Evolutionary conservation across 805 yeast genomes (phyloP), one percentile per base, ranked within the genome.

Genomic region (Cyberlindnera nakhonratchasimensis): DNA sequence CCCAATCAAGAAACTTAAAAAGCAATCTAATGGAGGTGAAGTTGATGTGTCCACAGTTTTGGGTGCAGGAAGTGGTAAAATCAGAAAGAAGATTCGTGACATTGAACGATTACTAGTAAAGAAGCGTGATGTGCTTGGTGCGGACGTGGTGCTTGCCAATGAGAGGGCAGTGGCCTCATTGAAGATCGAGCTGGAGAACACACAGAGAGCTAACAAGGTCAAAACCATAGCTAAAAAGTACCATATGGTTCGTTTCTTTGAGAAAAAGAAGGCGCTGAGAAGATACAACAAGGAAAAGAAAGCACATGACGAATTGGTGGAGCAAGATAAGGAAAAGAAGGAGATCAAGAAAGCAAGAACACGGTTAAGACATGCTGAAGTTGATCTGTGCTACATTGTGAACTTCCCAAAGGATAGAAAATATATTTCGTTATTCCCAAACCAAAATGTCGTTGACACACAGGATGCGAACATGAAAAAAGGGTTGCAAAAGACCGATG

Each of bases 161-260:
- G 93, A 87, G 62, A 77, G 95, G 63, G 83, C 86, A 1, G 63
- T 87, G 41, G 77, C 75, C 36, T 86, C 87, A 2, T 64, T 84
- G 47, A 70, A 74, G 38, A 63, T 70, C 5, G 89, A 86, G 55
- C 67, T 85, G 41, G 67, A 67, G 35, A 69, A 69, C 30, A 74
- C 77, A 14, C 70, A 72, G 46, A 47, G 62, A 29, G 64, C 64
- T 23, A 65, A 68, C 35, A 71, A 67, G 50, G 74, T 76, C 14
- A 74, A 71, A 48, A 70, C 74, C 40, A 65, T 70, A 29, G 77
- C 87, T 11, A 75, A 80, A 52, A 86, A 82, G 65, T 93, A 93
- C 61, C 96, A 88, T 59, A 89, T 88, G 90, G 88, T 93, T 37
- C 75, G 91, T 51, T 93, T 93, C 59, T 87, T 93, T 48, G 98